Percentiles rank a stretch among this genome's conserved stretches.
These are phyloP conservation scores for Pichia paraexigua DNA, from an alignment of 805 yeast species.

Conservation along the genomic window DNA sequence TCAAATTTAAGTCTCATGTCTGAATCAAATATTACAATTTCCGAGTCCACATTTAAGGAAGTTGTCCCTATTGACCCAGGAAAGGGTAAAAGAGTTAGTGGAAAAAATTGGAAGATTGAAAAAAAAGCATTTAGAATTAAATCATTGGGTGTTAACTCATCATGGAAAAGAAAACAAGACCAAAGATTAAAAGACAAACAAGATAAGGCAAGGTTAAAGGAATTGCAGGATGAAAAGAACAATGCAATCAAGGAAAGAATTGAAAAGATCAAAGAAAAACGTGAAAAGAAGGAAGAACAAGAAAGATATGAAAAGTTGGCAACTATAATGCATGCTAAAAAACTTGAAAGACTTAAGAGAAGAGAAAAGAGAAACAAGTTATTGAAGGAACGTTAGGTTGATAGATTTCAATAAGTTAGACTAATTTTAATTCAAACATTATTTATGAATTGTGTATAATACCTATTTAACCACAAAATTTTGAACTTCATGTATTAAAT, in stretches of 20 bases:
- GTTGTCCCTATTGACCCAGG: conserved; percentile 16
- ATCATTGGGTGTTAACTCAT: conserved; percentile 48
- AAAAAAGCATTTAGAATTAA: conserved; percentile 62
- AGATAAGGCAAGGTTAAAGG: conserved; percentile 60
- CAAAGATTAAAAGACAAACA: conserved; percentile 59
- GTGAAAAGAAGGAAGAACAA: conserved; percentile 76
- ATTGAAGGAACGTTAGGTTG: conserved; percentile 67
- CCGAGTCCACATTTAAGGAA: conserved; percentile 5
- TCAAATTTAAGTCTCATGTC: not conserved
- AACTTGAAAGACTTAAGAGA: conserved; percentile 80
- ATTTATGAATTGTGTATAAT: not conserved
- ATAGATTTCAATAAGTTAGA: not conserved
- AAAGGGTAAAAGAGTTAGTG: conserved; percentile 26
- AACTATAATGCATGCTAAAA: conserved; percentile 83
- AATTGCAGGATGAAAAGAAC: conserved; percentile 72
- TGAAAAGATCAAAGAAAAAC: conserved; percentile 58
- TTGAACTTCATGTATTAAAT: not conserved
- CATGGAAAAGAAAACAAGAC: conserved; percentile 63
- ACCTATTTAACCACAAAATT: not conserved
- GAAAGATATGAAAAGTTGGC: conserved; percentile 83
- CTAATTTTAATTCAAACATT: not conserved
- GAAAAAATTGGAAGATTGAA: conserved; percentile 61
- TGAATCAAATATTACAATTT: not conserved
- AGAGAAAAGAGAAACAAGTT: conserved; percentile 93
- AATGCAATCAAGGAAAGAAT: conserved; percentile 45